phyloP scores from a whole-genome alignment of 768 basidiomycete genomes.

The Lentinus brumalis region DNA sequence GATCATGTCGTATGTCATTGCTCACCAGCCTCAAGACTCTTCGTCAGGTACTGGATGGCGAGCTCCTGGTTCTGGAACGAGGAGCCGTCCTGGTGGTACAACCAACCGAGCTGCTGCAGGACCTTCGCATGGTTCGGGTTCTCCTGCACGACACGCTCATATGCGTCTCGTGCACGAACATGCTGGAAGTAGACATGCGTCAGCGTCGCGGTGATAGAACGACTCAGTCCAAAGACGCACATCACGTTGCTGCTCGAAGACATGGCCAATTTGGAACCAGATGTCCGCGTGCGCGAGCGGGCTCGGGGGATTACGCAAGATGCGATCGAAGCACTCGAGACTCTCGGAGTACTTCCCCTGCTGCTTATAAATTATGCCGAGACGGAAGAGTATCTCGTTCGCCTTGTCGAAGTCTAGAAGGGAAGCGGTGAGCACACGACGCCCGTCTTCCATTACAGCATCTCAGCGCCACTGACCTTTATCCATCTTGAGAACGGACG shows the following conservation, averaged over 20 bases:
- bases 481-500: constrained; percentile 95
- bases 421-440: constrained; percentile 11
- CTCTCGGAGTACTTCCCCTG: constrained; percentile 92
- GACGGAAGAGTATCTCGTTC: constrained; percentile 96
- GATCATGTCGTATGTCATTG: constrained; percentile 8
- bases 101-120: constrained; percentile 95
- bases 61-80: constrained; percentile 95
- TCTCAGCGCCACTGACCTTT: constrained; percentile 61
- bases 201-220: not conserved
- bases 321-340: constrained; percentile 92
- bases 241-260: constrained; percentile 96
- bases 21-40: constrained; percentile 92
- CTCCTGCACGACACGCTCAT: constrained; percentile 91
- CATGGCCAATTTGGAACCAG: constrained; percentile 99
- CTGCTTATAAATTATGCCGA: constrained; percentile 99
- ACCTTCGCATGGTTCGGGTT: constrained; percentile 97
- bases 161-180: constrained; percentile 88
- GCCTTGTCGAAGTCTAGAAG: constrained; percentile 91
- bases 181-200: constrained; percentile 51
- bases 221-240: constrained; percentile 46
- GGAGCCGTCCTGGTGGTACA: constrained; percentile 95
- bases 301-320: constrained; percentile 91
- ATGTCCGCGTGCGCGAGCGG: constrained; percentile 97
- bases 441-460: constrained; percentile 4
- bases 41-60: constrained; percentile 91